Evolutionary conservation across 371 early-diverging fungal genomes (phyloP).

Genomic region (Mortierella sp.): DNA sequence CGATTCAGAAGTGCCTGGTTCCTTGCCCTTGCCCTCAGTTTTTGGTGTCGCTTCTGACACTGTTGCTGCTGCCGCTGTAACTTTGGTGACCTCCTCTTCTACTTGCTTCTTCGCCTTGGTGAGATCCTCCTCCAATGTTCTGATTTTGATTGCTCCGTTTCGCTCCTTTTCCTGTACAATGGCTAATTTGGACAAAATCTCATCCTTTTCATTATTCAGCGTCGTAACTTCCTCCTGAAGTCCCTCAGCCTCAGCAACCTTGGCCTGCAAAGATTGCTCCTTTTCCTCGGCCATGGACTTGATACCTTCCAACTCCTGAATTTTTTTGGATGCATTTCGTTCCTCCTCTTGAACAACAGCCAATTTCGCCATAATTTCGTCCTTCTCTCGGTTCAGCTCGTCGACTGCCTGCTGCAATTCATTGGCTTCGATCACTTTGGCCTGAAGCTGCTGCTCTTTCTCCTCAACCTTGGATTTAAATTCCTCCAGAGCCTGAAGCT

Average conservation of each 20-base stretch:
- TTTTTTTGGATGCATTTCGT: constrained; percentile 5
- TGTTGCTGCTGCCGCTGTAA: constrained; percentile 2
- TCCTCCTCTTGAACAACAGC: constrained; percentile 32
- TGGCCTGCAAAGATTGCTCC: constrained; percentile 6
- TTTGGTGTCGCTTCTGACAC: not conserved
- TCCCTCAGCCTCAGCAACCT: too few species aligned
- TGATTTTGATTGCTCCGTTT: constrained; percentile 10
- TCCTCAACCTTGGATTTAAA: constrained; percentile 3
- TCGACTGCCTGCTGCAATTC: constrained; percentile 21
- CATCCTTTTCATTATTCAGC: constrained; percentile 25
- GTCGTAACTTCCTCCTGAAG: too few species aligned
- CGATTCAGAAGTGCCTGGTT: not conserved
- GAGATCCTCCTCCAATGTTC: constrained; percentile 32
- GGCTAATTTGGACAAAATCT: constrained; percentile 31
- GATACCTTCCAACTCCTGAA: not conserved
- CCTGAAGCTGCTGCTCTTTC: constrained; percentile 9
- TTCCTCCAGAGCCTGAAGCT: not conserved
- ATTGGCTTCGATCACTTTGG: constrained; percentile 14
- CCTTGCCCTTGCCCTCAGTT: constrained; percentile 3
- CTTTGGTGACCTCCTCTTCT: constrained; percentile 19
- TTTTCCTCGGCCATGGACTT: not conserved
- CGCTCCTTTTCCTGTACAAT: constrained; percentile 34
- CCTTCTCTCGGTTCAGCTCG: constrained; percentile 18
- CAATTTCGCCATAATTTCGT: constrained; percentile 35
- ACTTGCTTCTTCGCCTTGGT: constrained; percentile 22